Evolutionary conservation across 441 rosid genomes (phyloP).

Genomic region (Gossypium trilobum): DNA sequence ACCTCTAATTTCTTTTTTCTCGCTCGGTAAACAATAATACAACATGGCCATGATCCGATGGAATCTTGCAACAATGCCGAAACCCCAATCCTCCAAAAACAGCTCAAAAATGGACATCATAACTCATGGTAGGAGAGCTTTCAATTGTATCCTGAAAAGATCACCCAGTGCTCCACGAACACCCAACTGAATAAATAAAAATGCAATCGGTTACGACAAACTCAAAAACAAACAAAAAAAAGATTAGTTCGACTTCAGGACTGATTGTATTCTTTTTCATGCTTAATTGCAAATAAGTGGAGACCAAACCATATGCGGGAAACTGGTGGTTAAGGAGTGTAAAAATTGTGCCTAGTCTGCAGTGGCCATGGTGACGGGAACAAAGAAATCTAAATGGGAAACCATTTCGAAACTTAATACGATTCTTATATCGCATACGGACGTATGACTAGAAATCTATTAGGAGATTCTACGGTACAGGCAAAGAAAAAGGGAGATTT

Average conservation of each 20-base stretch:
- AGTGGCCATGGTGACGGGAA: neutral
- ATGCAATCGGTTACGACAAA: neutral
- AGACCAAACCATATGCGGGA: neutral
- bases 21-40: neutral
- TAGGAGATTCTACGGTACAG: neutral
- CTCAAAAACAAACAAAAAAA: neutral
- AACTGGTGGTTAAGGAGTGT: neutral
- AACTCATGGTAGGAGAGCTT: constrained; percentile 56
- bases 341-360: neutral
- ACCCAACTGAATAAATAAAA: constrained; percentile 54
- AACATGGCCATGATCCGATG: neutral
- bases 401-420: neutral
- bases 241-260: neutral
- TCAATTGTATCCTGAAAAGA: constrained; percentile 78
- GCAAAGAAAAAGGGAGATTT: constrained; percentile 16
- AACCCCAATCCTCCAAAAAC: constrained; percentile 17
- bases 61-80: constrained; percentile 20
- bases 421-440: neutral
- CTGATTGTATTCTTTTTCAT: neutral
- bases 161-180: constrained; percentile 84
- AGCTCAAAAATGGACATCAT: neutral
- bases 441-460: constrained; percentile 6
- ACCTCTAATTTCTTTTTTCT: neutral
- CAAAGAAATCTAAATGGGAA: neutral
- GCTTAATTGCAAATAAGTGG: neutral